phyloP scores from a whole-genome alignment of 768 basidiomycete species.

The Mycena amicta region DNA sequence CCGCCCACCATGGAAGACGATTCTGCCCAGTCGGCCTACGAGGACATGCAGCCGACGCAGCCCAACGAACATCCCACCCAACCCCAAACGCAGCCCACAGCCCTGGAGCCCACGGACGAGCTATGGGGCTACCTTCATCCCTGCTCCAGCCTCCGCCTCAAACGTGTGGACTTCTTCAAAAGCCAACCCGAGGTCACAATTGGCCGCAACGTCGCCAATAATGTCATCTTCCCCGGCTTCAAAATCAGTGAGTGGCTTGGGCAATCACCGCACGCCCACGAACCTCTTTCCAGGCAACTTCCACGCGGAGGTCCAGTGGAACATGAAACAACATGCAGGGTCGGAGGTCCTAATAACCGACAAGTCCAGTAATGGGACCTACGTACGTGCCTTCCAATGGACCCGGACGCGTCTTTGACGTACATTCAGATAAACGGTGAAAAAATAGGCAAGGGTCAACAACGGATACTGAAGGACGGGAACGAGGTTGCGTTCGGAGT shows the following conservation, averaged over 20 bases:
- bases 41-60: background rate
- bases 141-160: constrained; percentile 47
- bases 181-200: constrained; percentile 49
- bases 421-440: constrained; percentile 65
- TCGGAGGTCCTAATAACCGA: constrained; percentile 55
- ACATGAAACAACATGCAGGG: constrained; percentile 45
- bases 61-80: background rate
- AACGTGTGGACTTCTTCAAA: constrained; percentile 66
- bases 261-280: constrained; percentile 1
- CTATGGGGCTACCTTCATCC: constrained; percentile 79
- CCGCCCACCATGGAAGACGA: background rate
- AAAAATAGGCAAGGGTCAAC: constrained; percentile 59
- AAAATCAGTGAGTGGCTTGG: constrained; percentile 68
- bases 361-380: constrained; percentile 10
- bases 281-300: constrained; percentile 46
- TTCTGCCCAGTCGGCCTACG: background rate
- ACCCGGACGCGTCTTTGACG: background rate
- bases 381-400: background rate
- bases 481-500: constrained; percentile 88
- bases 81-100: background rate
- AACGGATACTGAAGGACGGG: constrained; percentile 68
- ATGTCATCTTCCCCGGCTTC: constrained; percentile 63
- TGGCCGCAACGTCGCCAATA: constrained; percentile 56
- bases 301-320: constrained; percentile 64
- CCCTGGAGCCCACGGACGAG: constrained; percentile 20